Percentiles rank a stretch among this genome's conserved stretches.
Evolutionary conservation across 208 protist genomes (phyloP).

Genomic region (Wallacemonas sp.): DNA sequence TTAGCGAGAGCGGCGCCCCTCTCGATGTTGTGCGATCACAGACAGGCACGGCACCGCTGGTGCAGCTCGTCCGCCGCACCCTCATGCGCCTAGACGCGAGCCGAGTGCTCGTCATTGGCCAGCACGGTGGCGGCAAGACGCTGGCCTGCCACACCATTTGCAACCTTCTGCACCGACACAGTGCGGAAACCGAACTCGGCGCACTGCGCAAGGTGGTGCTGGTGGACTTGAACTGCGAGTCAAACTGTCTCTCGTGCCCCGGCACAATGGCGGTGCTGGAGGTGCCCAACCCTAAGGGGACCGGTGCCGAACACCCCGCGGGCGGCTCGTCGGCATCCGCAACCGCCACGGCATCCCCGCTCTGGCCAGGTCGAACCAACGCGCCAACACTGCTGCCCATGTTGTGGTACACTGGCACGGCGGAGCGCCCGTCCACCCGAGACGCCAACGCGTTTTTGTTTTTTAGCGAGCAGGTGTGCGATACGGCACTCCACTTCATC

Average conservation of each 20-base stretch:
- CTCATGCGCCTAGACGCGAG: conserved; percentile 21
- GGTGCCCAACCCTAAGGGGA: conserved; percentile 16
- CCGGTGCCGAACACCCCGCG: neutral
- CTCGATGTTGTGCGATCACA: conserved; percentile 34
- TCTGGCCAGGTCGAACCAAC: conserved; percentile 51
- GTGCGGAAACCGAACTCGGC: neutral
- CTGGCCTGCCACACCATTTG: conserved; percentile 69
- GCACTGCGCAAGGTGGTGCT: conserved; percentile 23
- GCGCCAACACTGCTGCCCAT: conserved; percentile 46
- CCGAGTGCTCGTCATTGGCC: conserved; percentile 73
- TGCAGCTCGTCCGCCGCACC: conserved; percentile 59
- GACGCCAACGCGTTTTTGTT: conserved; percentile 40
- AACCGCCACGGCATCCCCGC: conserved; percentile 11
- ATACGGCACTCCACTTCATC: conserved; percentile 36
- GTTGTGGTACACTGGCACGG: conserved; percentile 52
- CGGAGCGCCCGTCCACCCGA: conserved; percentile 28
- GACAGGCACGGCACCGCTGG: conserved; percentile 38
- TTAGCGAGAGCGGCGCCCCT: conserved; percentile 26
- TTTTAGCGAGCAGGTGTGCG: conserved; percentile 62
- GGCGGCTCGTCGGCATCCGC: neutral
- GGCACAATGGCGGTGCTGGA: conserved; percentile 56
- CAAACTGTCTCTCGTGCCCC: conserved; percentile 64
- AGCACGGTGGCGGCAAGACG: conserved; percentile 51
- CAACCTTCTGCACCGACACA: conserved; percentile 50
- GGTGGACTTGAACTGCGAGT: conserved; percentile 74